These are phyloP conservation scores for Boeremia lycopersici DNA, from an alignment of 2,329 filamentous ascomycete genomes.

Conservation along the genomic window DNA sequence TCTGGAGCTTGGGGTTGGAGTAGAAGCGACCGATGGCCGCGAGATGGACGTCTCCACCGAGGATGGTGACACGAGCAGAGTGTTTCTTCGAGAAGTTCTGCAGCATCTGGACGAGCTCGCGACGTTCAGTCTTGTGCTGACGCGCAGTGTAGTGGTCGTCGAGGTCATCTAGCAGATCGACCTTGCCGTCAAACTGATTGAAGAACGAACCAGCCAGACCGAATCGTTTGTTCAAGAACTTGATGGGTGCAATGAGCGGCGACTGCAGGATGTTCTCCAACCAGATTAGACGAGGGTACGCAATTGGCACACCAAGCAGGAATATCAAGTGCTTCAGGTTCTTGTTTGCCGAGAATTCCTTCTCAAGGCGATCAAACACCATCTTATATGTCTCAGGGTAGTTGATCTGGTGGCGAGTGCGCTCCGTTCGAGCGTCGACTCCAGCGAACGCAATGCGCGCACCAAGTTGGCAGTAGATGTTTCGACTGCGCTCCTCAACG, in stretches of 20 bases:
- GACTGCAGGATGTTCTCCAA: slow-evolving; percentile 89
- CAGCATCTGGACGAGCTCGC: slow-evolving; percentile 69
- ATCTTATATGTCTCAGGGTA: slow-evolving; percentile 70
- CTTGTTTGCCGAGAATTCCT: slow-evolving; percentile 59
- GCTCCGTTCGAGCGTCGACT: slow-evolving; percentile 68
- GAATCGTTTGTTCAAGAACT: slow-evolving; percentile 88
- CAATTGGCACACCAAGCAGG: slow-evolving; percentile 74
- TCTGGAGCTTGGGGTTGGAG: slow-evolving; percentile 62
- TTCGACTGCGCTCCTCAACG: slow-evolving; percentile 66
- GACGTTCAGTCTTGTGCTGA: slow-evolving; percentile 89
- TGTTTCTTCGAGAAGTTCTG: slow-evolving; percentile 64
- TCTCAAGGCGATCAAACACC: slow-evolving; percentile 62
- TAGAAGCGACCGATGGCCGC: slow-evolving; percentile 69
- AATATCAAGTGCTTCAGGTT: slow-evolving; percentile 68
- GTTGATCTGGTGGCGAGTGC: slow-evolving; percentile 91
- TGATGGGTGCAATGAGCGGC: slow-evolving; percentile 85
- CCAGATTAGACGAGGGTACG: slow-evolving; percentile 82
- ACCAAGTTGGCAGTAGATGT: slow-evolving; percentile 67
- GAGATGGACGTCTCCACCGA: slow-evolving; percentile 69
- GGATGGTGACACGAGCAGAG: slow-evolving; percentile 65
- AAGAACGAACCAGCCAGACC: slow-evolving; percentile 85
- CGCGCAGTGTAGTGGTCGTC: slow-evolving; percentile 83
- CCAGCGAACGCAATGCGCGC: slow-evolving; percentile 68
- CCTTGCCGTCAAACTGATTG: slow-evolving; percentile 86
- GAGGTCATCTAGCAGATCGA: slow-evolving; percentile 68